phyloP scores from a whole-genome alignment of 2,329 filamentous ascomycete species.

The Hypocreales sp. region DNA sequence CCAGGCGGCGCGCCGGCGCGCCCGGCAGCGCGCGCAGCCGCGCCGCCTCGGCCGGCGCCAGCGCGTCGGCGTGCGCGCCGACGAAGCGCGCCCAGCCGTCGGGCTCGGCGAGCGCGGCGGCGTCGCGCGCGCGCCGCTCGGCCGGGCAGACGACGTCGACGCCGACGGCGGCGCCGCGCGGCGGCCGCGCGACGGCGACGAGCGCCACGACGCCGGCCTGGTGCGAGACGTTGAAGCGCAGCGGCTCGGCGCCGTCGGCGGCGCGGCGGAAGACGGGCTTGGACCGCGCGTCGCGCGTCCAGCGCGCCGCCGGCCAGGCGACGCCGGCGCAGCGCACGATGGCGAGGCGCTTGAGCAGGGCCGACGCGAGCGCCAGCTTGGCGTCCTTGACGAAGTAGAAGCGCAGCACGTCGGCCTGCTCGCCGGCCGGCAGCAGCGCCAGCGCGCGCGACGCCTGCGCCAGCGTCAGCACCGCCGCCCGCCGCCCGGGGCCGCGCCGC shows the following conservation, averaged over 20 bases:
- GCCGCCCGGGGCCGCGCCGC: too few species aligned
- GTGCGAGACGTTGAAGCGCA: conserved; percentile 65
- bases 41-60: conserved; percentile 43
- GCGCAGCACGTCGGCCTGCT: conserved; percentile 39
- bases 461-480: too few species aligned
- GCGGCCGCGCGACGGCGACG: conserved; percentile 31
- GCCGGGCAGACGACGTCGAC: conserved; percentile 63
- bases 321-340: conserved; percentile 42
- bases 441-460: conserved; percentile 43
- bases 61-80: conserved; percentile 57
- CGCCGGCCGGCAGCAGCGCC: conserved; percentile 33
- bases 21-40: conserved; percentile 39
- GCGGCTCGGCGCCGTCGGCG: conserved; percentile 29
- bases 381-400: conserved; percentile 58
- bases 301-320: conserved; percentile 40
- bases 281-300: conserved; percentile 37
- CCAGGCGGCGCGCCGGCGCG: conserved; percentile 38
- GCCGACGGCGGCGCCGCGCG: conserved; percentile 35
- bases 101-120: conserved; percentile 29
- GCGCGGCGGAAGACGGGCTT: conserved; percentile 35
- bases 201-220: conserved; percentile 62
- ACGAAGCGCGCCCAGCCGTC: conserved; percentile 54
- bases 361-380: conserved; percentile 57
- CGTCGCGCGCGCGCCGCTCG: conserved; percentile 51
- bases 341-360: conserved; percentile 58